A percentile compares a stretch with the other conserved stretches of the same genome.
phyloP scores from a whole-genome alignment of 352 stramenopile species.

The Phytophthora litchii region DNA sequence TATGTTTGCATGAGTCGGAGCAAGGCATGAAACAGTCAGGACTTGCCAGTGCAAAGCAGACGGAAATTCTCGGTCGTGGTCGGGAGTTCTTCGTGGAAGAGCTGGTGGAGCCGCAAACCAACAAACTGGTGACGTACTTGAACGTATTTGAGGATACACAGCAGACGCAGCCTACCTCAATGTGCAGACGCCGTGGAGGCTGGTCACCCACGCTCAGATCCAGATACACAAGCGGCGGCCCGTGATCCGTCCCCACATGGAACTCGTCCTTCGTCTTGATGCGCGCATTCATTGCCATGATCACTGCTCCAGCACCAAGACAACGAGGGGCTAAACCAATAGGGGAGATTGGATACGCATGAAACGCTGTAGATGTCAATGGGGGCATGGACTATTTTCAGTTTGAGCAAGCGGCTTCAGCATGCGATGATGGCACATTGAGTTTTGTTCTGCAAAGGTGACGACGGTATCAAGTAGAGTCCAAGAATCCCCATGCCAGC shows the following conservation, averaged over 20 bases:
- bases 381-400: conserved; percentile 23
- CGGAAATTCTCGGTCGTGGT: conserved; percentile 73
- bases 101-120: conserved; percentile 35
- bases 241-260: conserved; percentile 33
- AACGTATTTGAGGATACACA: too few relatives aligned
- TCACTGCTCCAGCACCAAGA: not conserved
- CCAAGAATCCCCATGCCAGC: conserved; percentile 18
- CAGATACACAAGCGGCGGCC: conserved; percentile 67
- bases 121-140: not conserved
- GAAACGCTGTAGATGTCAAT: conserved; percentile 10
- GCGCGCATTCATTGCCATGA: conserved; percentile 53
- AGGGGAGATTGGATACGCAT: not conserved
- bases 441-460: conserved; percentile 13
- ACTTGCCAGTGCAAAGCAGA: conserved; percentile 60
- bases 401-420: not conserved
- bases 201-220: conserved; percentile 61
- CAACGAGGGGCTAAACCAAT: not conserved
- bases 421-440: conserved; percentile 9
- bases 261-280: conserved; percentile 62
- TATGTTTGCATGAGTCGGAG: not conserved
- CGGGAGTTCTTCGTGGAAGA: conserved; percentile 79
- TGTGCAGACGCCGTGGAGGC: conserved; percentile 59
- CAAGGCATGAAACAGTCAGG: conserved; percentile 12
- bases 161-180: conserved; percentile 46
- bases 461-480: conserved; percentile 1